A percentile compares a stretch with the other conserved stretches of the same genome.
Evolutionary conservation across 2,329 filamentous ascomycete genomes (phyloP).

Genomic region (Colletotrichum musicola): DNA sequence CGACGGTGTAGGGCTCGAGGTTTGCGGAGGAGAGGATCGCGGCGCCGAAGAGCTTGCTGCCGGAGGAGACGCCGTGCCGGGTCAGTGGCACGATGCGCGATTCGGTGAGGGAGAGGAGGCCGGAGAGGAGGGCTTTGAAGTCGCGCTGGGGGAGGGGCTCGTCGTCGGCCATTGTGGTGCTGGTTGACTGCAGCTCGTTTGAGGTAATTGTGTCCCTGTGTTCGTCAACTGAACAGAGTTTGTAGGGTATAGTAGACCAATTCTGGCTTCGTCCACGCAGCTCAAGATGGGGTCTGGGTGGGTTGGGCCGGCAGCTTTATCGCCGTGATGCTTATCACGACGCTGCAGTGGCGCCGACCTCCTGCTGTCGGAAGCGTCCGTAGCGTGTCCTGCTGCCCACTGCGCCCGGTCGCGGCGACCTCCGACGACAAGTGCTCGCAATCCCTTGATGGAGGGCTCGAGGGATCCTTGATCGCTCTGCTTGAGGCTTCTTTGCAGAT

Average conservation of each 20-base stretch:
- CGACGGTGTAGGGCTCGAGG: constrained; percentile 59
- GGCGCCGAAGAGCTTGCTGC: constrained; percentile 69
- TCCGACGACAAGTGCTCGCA: constrained; percentile 26
- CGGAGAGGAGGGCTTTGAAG: constrained; percentile 49
- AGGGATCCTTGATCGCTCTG: constrained; percentile 8
- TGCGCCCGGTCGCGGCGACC: constrained; percentile 40
- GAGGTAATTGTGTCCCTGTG: too few species aligned
- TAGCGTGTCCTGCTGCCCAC: constrained; percentile 17
- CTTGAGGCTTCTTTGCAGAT: not conserved
- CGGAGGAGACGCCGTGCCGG: constrained; percentile 60
- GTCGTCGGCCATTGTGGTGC: constrained; percentile 37
- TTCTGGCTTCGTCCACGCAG: not conserved
- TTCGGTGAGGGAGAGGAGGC: constrained; percentile 59
- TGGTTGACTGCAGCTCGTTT: not conserved
- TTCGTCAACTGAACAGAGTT: too few species aligned
- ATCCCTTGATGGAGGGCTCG: not conserved
- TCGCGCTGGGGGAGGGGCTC: constrained; percentile 28
- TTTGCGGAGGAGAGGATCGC: constrained; percentile 60
- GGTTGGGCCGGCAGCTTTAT: constrained; percentile 14
- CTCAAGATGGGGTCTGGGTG: not conserved
- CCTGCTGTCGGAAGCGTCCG: constrained; percentile 40
- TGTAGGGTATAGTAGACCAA: too few species aligned
- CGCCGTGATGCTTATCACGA: constrained; percentile 36
- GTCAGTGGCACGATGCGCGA: constrained; percentile 65
- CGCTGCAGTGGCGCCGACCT: constrained; percentile 31